Evolutionary conservation across 148 eudicot species (phyloP).

Genomic region (Mesembryanthemum crystallinum): DNA sequence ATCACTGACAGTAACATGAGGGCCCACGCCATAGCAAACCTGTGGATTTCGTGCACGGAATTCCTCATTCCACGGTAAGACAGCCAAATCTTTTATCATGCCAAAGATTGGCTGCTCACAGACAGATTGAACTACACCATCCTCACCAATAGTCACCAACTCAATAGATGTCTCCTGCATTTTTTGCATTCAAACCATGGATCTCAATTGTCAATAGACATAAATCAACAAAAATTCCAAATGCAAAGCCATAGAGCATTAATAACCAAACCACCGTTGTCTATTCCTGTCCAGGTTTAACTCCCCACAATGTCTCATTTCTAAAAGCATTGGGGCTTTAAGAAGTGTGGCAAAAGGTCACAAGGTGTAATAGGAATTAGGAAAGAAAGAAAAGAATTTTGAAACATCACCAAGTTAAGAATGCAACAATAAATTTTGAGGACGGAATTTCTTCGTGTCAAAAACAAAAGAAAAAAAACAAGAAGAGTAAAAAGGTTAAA

Average conservation of each 20-base stretch:
- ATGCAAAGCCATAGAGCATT: not conserved
- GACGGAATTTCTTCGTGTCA: too few relatives aligned
- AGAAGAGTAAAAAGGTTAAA: too few relatives aligned
- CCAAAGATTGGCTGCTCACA: constrained; percentile 97
- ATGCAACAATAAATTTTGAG: too few relatives aligned
- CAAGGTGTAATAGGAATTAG: not conserved
- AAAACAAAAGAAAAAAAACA: too few relatives aligned
- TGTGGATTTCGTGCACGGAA: constrained; percentile 40
- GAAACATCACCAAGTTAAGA: too few relatives aligned
- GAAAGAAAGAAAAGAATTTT: not conserved
- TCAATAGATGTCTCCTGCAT: constrained; percentile 88
- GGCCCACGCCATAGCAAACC: constrained; percentile 35
- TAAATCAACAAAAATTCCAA: not conserved
- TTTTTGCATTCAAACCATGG: constrained; percentile 15
- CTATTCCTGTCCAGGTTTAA: not conserved
- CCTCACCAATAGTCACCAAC: constrained; percentile 73
- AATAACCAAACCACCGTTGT: not conserved
- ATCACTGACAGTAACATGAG: constrained; percentile 10
- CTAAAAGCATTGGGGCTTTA: not conserved
- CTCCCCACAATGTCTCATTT: not conserved
- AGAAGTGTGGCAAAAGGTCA: not conserved
- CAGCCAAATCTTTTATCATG: constrained; percentile 72
- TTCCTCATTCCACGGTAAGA: constrained; percentile 68
- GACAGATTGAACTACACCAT: constrained; percentile 77
- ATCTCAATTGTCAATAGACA: not conserved